Percentiles rank a stretch among this genome's conserved stretches.
Evolutionary conservation across 2,329 filamentous ascomycete genomes (phyloP).

Genomic region (Zasmidium cellare): DNA sequence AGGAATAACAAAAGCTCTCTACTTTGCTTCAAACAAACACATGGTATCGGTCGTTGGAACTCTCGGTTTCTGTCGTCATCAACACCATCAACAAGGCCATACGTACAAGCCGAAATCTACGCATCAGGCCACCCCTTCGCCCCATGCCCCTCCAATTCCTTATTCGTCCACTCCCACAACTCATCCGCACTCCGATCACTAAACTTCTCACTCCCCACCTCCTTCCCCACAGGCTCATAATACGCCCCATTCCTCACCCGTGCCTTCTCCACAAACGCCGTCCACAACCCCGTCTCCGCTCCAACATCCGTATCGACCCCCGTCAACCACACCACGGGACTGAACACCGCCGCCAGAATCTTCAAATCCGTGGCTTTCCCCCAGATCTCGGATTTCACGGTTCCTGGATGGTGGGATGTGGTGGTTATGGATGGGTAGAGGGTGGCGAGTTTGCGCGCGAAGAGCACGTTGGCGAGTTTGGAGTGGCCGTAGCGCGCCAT

Average conservation of each 20-base stretch:
- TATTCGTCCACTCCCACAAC: conserved; percentile 34
- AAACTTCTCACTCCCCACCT: conserved; percentile 10
- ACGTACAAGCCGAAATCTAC: too few relatives aligned
- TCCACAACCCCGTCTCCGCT: conserved; percentile 28
- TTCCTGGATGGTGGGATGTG: conserved; percentile 50
- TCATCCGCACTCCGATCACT: conserved; percentile 23
- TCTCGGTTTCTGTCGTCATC: too few relatives aligned
- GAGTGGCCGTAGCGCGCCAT: conserved; percentile 44
- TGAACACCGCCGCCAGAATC: neutral
- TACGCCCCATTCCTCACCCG: conserved; percentile 27
- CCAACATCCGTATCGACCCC: conserved; percentile 20
- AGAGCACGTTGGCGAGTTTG: conserved; percentile 54
- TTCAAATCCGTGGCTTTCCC: conserved; percentile 16
- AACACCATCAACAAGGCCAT: too few relatives aligned
- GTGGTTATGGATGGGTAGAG: conserved; percentile 47
- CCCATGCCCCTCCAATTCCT: conserved; percentile 22
- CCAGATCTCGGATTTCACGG: conserved; percentile 49
- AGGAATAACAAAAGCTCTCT: neutral
- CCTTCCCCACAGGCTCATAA: conserved; percentile 29
- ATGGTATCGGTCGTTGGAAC: too few relatives aligned
- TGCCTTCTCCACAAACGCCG: conserved; percentile 21
- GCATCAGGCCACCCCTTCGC: conserved; percentile 17
- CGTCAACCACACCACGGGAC: conserved; percentile 7
- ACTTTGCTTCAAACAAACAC: neutral
- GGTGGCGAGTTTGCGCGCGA: conserved; percentile 42